Percentiles rank a stretch among this genome's conserved stretches.
Evolutionary conservation across 2,329 filamentous ascomycete genomes (phyloP).

Genomic region (Cercospora sesami): DNA sequence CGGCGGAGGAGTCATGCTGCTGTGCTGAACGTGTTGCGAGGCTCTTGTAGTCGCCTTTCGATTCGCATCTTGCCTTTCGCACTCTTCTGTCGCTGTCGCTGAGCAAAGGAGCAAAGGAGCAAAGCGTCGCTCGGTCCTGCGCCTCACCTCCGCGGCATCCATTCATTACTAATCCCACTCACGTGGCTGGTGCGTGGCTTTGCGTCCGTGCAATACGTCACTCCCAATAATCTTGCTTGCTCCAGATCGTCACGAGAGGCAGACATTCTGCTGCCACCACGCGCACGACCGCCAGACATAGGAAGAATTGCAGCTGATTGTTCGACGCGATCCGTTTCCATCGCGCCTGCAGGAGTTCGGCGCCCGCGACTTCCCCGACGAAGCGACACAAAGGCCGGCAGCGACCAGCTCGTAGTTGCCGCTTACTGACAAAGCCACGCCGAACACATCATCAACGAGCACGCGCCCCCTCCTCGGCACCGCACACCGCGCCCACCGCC

Average conservation of each 20-base stretch:
- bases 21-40: neutral
- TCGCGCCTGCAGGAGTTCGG: neutral
- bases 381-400: constrained; percentile 1
- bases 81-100: neutral
- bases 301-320: neutral
- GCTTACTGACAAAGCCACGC: neutral
- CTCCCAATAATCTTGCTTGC: neutral
- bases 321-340: neutral
- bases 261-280: neutral
- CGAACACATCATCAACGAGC: neutral
- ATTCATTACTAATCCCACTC: neutral
- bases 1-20: neutral
- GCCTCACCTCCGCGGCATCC: neutral
- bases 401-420: neutral
- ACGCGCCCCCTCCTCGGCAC: neutral
- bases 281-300: neutral
- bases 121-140: neutral
- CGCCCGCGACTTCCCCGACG: neutral
- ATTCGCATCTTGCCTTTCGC: neutral
- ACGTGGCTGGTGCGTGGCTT: neutral
- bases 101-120: neutral
- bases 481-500: neutral
- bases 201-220: neutral
- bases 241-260: neutral
- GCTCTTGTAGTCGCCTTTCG: neutral